A percentile compares a stretch with the other conserved stretches of the same genome.
Evolutionary conservation across 1,139 yeast species (phyloP).

Genomic region (Taiozyma sp.): DNA sequence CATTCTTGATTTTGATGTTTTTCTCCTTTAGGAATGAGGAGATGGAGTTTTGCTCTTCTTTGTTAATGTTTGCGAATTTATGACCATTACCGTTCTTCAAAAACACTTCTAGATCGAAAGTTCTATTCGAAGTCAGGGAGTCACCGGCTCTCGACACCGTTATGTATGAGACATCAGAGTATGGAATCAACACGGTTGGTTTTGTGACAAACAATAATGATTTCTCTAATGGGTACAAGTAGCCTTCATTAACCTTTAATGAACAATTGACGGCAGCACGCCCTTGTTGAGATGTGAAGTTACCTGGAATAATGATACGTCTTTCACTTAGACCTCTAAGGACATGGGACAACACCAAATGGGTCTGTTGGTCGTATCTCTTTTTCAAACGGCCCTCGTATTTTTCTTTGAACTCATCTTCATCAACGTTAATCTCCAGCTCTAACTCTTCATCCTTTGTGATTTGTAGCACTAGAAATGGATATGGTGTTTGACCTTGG

Average conservation of each 20-base stretch:
- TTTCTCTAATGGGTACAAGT: slow-evolving; percentile 84
- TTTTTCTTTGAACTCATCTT: slow-evolving; percentile 71
- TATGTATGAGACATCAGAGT: slow-evolving; percentile 69
- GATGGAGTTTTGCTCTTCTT: slow-evolving; percentile 81
- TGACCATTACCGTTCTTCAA: slow-evolving; percentile 68
- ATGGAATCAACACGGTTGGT: slow-evolving; percentile 91
- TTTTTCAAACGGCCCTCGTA: slow-evolving; percentile 75
- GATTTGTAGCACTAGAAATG: slow-evolving; percentile 87
- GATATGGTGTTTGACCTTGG: slow-evolving; percentile 96
- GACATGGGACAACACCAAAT: slow-evolving; percentile 83
- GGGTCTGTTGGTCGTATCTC: slow-evolving; percentile 79
- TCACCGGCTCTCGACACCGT: slow-evolving; percentile 89
- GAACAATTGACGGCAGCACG: slow-evolving; percentile 92
- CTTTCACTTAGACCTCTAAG: slow-evolving; percentile 88
- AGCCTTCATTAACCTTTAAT: slow-evolving; percentile 93
- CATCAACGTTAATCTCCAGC: slow-evolving; percentile 81
- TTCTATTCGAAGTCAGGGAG: slow-evolving; percentile 75
- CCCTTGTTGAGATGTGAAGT: slow-evolving; percentile 63
- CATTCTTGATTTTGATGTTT: slow-evolving; percentile 80
- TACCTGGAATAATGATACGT: slow-evolving; percentile 83
- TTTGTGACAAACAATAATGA: slow-evolving; percentile 89
- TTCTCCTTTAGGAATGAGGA: slow-evolving; percentile 76
- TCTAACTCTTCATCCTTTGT: slow-evolving; percentile 88
- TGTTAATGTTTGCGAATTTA: slow-evolving; percentile 82
- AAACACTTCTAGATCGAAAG: slow-evolving; percentile 85